Base-by-base conservation (phyloP, 306 rosid species). In the Begonia loranthoides region DNA sequence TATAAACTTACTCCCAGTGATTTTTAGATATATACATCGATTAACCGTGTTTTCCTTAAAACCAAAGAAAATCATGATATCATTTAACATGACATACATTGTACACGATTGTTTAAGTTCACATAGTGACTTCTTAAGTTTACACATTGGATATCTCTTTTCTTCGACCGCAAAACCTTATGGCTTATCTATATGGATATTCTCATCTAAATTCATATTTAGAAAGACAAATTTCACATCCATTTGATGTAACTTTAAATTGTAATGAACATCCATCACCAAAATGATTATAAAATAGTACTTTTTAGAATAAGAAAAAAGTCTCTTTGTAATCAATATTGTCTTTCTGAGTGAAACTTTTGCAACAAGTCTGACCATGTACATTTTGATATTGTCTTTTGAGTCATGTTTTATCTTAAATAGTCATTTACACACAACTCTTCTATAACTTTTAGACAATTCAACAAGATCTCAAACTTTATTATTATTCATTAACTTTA, bases 11-110 rank as follows among this genome's bases (percentile, higher is more conserved):
- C n/a, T n/a, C n/a, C n/a, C n/a, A n/a, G n/a, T n/a, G n/a, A n/a
- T n/a, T n/a, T n/a, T n/a, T n/a, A n/a, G n/a, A n/a, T n/a, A n/a
- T n/a, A n/a, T n/a, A n/a, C n/a, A n/a, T n/a, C n/a, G n/a, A 41
- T 56, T 51, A 56, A 56, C 15, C 3, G 4, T 22, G 1, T 56
- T 56, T 56, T 56, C 51, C 50, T 56, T 17, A 22, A 56, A 53
- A 28, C 19, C 57, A 12, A 56, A 56, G 2, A 19, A 44, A 19
- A 17, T 41, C 12, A 39, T 13, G 38, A 1, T 43, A 43, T 51
- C 51, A 56, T n/a, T n/a, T n/a, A n/a, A n/a, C n/a, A n/a, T n/a
- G n/a, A n/a, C n/a, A n/a, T n/a, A n/a, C n/a, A 41, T 45, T 17
- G 40, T 10, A 6, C 13, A 43, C 19, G 51, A 39, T 56, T 56